Percentiles rank a stretch among this genome's conserved stretches.
phyloP scores from a whole-genome alignment of 192 early-diverging fungal species.

The Coemansia sp. region DNA sequence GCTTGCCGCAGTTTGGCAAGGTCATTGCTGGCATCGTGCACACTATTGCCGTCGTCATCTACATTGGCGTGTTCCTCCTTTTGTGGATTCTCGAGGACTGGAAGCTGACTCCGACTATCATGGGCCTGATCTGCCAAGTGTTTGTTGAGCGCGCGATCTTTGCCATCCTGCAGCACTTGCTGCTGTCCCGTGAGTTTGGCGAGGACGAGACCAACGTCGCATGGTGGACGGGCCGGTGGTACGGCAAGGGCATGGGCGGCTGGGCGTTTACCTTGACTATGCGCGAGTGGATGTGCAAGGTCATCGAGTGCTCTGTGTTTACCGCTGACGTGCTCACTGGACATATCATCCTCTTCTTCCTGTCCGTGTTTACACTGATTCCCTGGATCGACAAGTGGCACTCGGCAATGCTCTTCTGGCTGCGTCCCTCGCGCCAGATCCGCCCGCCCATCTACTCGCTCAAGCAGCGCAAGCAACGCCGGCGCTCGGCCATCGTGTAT shows the following conservation, averaged over 20 bases:
- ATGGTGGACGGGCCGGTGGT: slow-evolving; percentile 89
- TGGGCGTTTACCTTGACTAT: slow-evolving; percentile 71
- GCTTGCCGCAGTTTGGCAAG: slow-evolving; percentile 73
- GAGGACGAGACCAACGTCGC: slow-evolving; percentile 82
- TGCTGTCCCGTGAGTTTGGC: slow-evolving; percentile 82
- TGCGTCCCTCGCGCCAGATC: slow-evolving; percentile 80
- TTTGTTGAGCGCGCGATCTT: slow-evolving; percentile 73
- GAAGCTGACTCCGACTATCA: slow-evolving; percentile 64
- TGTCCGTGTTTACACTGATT: slow-evolving; percentile 72
- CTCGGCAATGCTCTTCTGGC: slow-evolving; percentile 83
- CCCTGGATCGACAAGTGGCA: slow-evolving; percentile 76
- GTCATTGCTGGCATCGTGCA: slow-evolving; percentile 71
- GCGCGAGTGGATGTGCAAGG: slow-evolving; percentile 84
- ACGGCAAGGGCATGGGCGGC: slow-evolving; percentile 72
- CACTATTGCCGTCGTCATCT: slow-evolving; percentile 64
- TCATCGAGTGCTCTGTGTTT: slow-evolving; percentile 83
- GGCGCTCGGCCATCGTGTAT: slow-evolving; percentile 68
- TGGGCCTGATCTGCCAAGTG: slow-evolving; percentile 69
- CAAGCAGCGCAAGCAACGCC: slow-evolving; percentile 65
- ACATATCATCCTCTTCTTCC: slow-evolving; percentile 76
- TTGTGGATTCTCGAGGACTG: slow-evolving; percentile 73
- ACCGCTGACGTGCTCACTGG: slow-evolving; percentile 79
- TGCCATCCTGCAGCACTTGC: slow-evolving; percentile 68
- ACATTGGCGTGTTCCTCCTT: slow-evolving; percentile 65
- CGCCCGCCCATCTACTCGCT: slow-evolving; percentile 74